Evolutionary conservation across 768 basidiomycete species (phyloP).

Genomic region (Boletus coccyginus): DNA sequence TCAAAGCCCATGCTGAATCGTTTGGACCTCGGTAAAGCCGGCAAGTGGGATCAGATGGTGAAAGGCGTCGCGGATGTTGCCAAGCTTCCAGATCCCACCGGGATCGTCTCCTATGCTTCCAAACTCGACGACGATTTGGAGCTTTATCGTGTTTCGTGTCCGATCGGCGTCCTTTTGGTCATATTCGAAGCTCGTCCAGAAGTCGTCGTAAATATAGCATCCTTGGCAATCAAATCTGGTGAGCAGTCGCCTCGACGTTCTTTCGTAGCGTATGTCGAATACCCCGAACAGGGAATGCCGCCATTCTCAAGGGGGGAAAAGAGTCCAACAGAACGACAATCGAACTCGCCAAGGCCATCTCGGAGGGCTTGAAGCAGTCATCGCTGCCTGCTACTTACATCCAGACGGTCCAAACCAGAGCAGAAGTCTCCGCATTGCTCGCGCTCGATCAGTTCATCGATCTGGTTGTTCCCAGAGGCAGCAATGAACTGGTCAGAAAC

Average conservation of each 20-base stretch:
- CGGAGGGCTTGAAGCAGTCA: slow-evolving; percentile 69
- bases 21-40: slow-evolving; percentile 71
- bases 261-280: not conserved
- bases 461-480: slow-evolving; percentile 94
- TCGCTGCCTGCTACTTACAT: slow-evolving; percentile 77
- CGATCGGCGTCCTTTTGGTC: slow-evolving; percentile 92
- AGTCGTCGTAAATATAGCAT: slow-evolving; percentile 96
- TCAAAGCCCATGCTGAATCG: slow-evolving; percentile 81
- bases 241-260: slow-evolving; percentile 19
- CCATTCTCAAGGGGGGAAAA: slow-evolving; percentile 96
- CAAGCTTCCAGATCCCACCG: slow-evolving; percentile 81
- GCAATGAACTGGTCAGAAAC: slow-evolving; percentile 81
- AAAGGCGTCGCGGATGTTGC: slow-evolving; percentile 89
- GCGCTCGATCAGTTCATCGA: slow-evolving; percentile 91
- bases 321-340: slow-evolving; percentile 83
- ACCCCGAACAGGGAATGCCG: slow-evolving; percentile 74
- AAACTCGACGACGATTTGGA: slow-evolving; percentile 85
- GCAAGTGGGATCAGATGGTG: slow-evolving; percentile 95
- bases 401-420: slow-evolving; percentile 88
- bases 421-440: slow-evolving; percentile 86
- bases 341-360: slow-evolving; percentile 77
- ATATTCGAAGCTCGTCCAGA: slow-evolving; percentile 98
- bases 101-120: slow-evolving; percentile 83
- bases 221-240: slow-evolving; percentile 97
- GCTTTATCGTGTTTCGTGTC: slow-evolving; percentile 91